Base-by-base conservation (phyloP, 2,329 filamentous ascomycete genomes). In the Colletotrichum sublineola region DNA sequence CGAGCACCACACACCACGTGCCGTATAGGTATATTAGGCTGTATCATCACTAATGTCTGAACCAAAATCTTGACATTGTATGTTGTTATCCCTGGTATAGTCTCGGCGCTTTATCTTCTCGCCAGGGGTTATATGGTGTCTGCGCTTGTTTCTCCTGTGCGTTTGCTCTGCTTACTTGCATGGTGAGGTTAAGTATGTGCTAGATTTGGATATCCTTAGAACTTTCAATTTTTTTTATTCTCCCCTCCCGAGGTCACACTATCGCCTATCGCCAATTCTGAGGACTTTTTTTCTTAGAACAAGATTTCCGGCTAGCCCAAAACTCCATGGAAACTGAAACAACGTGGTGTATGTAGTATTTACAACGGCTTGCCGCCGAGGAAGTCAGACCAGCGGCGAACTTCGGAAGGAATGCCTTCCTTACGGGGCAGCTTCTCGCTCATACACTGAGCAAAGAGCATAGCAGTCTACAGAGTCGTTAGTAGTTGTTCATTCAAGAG, bases 381-480 rank as follows among this genome's bases (percentile, higher is more conserved):
- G 83, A 98, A 99, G 79, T 98, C 92, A 76, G 94, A 97, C 96
- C 96, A 99, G 79, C 92, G 92, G 82, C 93, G 92, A 79, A 98
- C 96, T 85, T 99, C 96, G 60, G 90, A 86, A 60, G 96, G 96
- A 75, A 98, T 96, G 66, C 95, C 96, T 81, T 96, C 94, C 74
- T 90, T 86, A 78, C 94, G 91, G 74, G 96, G 96, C 62, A 99
- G 89, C 88, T 98, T 99, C 88, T 95, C 94, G 84, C 88, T 96
- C 94, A 99, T 97, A 85, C 96, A 98, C 83, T 94, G 94, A 74
- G 96, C 95, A 80, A 98, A 98, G 78, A 98, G 93, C 75, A 96
- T 92, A 73, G 96, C 96, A 77, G 96, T 99, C 95, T 98, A 76
- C 36, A 20, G 15, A 56, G 15, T 55, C 14, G 75, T 85, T 78